Percentiles rank a stretch among this genome's conserved stretches.
These are phyloP conservation scores for Sclerospora graminicola DNA, from an alignment of 352 stramenopile genomes.

Conservation along the genomic window DNA sequence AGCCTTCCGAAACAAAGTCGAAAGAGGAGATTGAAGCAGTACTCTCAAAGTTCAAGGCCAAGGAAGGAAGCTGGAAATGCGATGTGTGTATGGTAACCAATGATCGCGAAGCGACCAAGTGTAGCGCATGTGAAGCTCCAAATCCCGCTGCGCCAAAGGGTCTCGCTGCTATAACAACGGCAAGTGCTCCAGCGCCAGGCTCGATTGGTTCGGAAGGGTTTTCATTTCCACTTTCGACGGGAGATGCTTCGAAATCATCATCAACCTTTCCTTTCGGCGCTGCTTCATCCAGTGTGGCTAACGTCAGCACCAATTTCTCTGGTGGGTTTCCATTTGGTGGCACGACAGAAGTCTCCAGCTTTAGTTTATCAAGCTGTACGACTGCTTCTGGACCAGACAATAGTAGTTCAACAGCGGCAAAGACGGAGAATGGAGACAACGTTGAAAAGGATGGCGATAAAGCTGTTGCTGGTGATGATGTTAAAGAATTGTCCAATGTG, in stretches of 20 bases:
- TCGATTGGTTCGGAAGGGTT: slow-evolving; percentile 30
- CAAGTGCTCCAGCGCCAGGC: slow-evolving; percentile 15
- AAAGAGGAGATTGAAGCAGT: slow-evolving; percentile 37
- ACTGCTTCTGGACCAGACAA: slow-evolving; percentile 7
- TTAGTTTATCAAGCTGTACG: slow-evolving; percentile 4
- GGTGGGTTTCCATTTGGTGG: slow-evolving; percentile 22
- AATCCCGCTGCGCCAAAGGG: slow-evolving; percentile 36
- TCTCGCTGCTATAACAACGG: slow-evolving; percentile 7
- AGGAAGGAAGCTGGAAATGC: slow-evolving; percentile 57
- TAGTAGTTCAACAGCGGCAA: slow-evolving; percentile 8
- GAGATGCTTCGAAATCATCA: slow-evolving; percentile 5
- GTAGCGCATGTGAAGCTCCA: slow-evolving; percentile 32
- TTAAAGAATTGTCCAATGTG: not conserved
- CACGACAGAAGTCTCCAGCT: not conserved
- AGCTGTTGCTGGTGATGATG: not conserved
- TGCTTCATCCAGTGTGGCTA: not conserved
- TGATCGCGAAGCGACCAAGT: slow-evolving; percentile 25
- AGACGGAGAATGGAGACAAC: not conserved
- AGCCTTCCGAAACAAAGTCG: slow-evolving; percentile 34
- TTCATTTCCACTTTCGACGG: slow-evolving; percentile 20
- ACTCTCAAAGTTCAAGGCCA: slow-evolving; percentile 36
- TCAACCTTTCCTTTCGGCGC: slow-evolving; percentile 35
- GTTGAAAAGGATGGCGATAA: not conserved
- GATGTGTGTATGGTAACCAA: slow-evolving; percentile 39
- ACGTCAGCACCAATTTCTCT: slow-evolving; percentile 2